Evolutionary conservation across 306 rosid genomes (phyloP), one percentile per base, ranked within the genome.

Genomic region (Oemleria cerasiformis): DNA sequence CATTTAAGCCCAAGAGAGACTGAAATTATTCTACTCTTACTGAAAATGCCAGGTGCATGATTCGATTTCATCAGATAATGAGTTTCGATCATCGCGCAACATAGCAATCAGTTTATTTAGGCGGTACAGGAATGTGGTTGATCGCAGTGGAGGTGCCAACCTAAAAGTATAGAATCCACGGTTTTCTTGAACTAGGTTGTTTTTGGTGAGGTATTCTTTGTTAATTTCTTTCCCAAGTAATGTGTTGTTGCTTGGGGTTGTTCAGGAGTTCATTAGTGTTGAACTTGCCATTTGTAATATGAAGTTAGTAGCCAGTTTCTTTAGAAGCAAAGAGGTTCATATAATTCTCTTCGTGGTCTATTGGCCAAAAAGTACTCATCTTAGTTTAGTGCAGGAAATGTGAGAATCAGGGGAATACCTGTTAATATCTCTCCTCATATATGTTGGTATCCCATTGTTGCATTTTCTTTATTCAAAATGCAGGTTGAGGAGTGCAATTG

Each of bases 401-500:
- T 55, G 14, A 5, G 62, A 51, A 47, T 20, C 20, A 5, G 38
- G 30, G 8, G 4, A 2, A 36, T 59, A 20, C 20, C 54, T 43
- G 16, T 13, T 23, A 19, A 11, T 7, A 17, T 64, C n/a, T 67
- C 70, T 30, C 73, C 7, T 6, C 10, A 65, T 63, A 60, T 55
- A 21, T 38, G 60, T 34, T 67, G 67, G 55, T 17, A 49, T 42
- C 44, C 75, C 43, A 10, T 67, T 60, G 17, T 69, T 45, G 55
- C 65, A 25, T 69, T 63, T 79, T 30, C 36, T 47, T 13, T 39
- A 48, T 42, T 60, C 53, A 9, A 54, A 25, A 39, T 79, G 84
- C 87, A 94, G 99, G 82, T 91, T 78, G 87, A 89, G 61, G 99
- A 94, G 78, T 94, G 99, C 86, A 89, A n/a, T n/a, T n/a, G n/a